Evolutionary conservation across 1,284 basidiomycete species (phyloP).

Genomic region (Amylostereum areolatum): DNA sequence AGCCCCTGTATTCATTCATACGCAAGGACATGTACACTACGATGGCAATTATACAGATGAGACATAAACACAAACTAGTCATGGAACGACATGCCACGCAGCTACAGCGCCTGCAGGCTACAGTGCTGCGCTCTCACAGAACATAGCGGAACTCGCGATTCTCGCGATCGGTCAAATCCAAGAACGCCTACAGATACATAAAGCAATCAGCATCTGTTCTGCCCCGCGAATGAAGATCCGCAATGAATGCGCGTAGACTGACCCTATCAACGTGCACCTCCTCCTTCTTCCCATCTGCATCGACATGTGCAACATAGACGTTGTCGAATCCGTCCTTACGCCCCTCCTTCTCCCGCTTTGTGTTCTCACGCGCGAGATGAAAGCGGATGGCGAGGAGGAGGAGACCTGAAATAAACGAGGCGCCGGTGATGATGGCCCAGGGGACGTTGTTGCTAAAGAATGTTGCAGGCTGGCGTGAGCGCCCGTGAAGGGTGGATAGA

Average conservation of each 20-base stretch:
- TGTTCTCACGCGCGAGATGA: conserved; percentile 59
- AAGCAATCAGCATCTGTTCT: neutral
- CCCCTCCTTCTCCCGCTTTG: conserved; percentile 50
- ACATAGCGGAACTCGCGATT: conserved; percentile 53
- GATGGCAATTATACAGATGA: no score
- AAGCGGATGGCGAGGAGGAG: conserved; percentile 47
- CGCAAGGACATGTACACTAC: no score
- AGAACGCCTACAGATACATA: conserved; percentile 35
- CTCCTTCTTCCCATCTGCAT: conserved; percentile 41
- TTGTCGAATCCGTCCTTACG: conserved; percentile 54
- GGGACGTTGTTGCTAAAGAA: conserved; percentile 49
- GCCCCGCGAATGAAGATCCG: neutral
- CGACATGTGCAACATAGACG: conserved; percentile 52
- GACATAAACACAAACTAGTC: no score
- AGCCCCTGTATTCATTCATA: no score
- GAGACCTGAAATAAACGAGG: conserved; percentile 42
- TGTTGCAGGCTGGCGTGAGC: no score
- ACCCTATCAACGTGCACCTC: conserved; percentile 61
- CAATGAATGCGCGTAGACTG: no score
- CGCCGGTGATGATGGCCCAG: conserved; percentile 59
- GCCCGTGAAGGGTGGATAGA: no score
- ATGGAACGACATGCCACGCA: no score
- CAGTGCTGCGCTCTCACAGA: conserved; percentile 19
- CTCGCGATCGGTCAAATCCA: conserved; percentile 57
- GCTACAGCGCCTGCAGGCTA: no score